Percentiles rank a stretch among this genome's conserved stretches.
Conservation (phyloP, 441 rosid species). For the Melastoma candidum region DNA sequence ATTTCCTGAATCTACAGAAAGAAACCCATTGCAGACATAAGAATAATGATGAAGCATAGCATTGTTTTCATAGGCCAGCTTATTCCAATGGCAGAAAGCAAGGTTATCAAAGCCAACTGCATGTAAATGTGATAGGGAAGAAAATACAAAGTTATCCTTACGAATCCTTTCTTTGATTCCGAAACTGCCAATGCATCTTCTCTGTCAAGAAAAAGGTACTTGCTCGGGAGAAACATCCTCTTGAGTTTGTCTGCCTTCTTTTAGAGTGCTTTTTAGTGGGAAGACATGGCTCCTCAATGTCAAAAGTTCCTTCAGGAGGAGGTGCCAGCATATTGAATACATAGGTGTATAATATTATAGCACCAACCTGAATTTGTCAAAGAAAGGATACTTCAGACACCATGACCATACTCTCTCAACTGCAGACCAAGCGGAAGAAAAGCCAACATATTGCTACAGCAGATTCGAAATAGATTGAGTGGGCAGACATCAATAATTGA, state of each 20-base stretch:
- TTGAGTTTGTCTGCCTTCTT: constrained; percentile 19
- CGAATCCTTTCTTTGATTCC: constrained; percentile 42
- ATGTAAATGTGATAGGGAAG: no score
- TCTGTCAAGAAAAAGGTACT: constrained; percentile 48
- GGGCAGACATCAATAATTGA: no score
- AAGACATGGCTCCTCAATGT: constrained; percentile 38
- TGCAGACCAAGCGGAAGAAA: no score
- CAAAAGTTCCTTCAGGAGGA: constrained; percentile 88
- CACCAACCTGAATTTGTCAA: constrained; percentile 72
- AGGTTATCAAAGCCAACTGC: no score
- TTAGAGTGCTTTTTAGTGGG: constrained; percentile 43
- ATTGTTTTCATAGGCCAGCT: no score
- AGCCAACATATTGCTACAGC: no score
- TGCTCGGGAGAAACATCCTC: constrained; percentile 34
- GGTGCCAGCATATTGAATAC: constrained; percentile 91
- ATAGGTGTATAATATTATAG: constrained; percentile 88
- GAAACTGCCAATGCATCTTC: constrained; percentile 27
- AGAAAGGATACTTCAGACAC: background rate
- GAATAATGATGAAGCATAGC: no score
- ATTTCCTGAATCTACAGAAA: constrained; percentile 44
- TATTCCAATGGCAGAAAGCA: no score
- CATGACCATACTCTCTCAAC: no score
- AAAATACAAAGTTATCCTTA: constrained; percentile 15
- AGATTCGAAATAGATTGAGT: no score
- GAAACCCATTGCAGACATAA: constrained; percentile 7